Evolutionary conservation across 1,139 yeast species (phyloP).

Genomic region (Saccharomyces hybrid): DNA sequence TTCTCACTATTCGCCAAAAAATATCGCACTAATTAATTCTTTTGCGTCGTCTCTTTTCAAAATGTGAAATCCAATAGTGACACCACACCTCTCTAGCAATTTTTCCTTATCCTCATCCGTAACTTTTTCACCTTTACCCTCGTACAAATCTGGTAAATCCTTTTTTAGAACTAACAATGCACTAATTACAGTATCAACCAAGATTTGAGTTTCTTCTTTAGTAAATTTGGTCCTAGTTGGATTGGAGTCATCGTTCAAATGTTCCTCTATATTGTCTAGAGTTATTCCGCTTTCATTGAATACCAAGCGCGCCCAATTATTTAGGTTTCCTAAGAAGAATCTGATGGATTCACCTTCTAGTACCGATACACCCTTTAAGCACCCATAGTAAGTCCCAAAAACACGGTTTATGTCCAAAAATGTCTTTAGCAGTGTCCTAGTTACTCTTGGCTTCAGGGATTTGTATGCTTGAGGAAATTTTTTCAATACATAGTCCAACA

Average conservation of each 20-base stretch:
- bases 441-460: slow-evolving; percentile 86
- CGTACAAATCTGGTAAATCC: slow-evolving; percentile 33
- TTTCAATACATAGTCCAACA: slow-evolving; percentile 67
- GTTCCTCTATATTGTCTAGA: slow-evolving; percentile 13
- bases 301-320: slow-evolving; percentile 67
- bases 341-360: slow-evolving; percentile 86
- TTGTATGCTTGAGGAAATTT: slow-evolving; percentile 83
- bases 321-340: slow-evolving; percentile 75
- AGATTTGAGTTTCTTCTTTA: slow-evolving; percentile 39
- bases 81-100: slow-evolving; percentile 55
- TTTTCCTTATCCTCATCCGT: slow-evolving; percentile 40
- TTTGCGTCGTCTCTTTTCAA: slow-evolving; percentile 47
- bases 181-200: slow-evolving; percentile 47
- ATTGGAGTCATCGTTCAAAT: slow-evolving; percentile 11
- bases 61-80: slow-evolving; percentile 45
- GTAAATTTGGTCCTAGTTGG: slow-evolving; percentile 19
- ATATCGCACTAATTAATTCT: slow-evolving; percentile 60
- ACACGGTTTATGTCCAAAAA: slow-evolving; percentile 72
- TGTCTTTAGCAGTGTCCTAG: slow-evolving; percentile 85
- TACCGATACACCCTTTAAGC: slow-evolving; percentile 74
- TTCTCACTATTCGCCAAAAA: slow-evolving; percentile 53
- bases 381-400: slow-evolving; percentile 87
- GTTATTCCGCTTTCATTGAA: slow-evolving; percentile 31
- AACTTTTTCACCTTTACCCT: slow-evolving; percentile 35
- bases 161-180: slow-evolving; percentile 37